These are phyloP conservation scores for Stenocarpella maydis DNA, from an alignment of 2,329 filamentous ascomycete genomes.

Conservation along the genomic window DNA sequence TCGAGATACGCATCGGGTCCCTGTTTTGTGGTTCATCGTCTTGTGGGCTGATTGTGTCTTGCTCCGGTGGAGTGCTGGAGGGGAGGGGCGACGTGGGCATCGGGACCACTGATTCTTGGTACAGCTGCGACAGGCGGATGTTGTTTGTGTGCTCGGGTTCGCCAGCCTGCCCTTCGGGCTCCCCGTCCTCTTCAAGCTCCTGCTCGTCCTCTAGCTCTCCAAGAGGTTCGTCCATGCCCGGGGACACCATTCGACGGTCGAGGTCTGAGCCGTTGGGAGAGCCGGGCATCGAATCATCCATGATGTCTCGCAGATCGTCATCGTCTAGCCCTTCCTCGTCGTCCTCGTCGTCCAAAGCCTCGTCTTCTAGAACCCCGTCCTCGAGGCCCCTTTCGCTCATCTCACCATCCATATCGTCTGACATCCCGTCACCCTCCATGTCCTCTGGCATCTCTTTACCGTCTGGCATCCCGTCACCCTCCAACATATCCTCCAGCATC, in stretches of 20 bases:
- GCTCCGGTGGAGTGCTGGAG: conserved; percentile 18
- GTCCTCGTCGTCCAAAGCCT: background rate
- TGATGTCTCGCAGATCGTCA: background rate
- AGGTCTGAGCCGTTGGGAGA: conserved; percentile 28
- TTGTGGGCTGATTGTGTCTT: conserved; percentile 2
- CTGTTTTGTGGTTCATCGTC: background rate
- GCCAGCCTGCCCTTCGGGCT: background rate
- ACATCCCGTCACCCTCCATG: background rate
- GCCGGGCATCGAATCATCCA: conserved; percentile 5
- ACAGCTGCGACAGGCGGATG: conserved; percentile 28
- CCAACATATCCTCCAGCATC: background rate
- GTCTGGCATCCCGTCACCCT: background rate
- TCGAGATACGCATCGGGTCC: conserved; percentile 22
- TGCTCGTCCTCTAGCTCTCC: background rate
- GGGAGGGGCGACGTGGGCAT: conserved; percentile 4
- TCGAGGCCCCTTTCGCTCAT: too few species aligned
- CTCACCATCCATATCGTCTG: background rate
- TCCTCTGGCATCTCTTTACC: background rate
- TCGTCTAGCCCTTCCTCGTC: background rate
- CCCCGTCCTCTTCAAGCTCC: background rate
- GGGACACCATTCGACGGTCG: conserved; percentile 8
- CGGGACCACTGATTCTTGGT: conserved; percentile 12
- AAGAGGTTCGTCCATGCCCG: background rate
- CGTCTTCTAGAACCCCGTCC: background rate
- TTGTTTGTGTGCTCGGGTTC: background rate